Percentiles rank a stretch among this genome's conserved stretches.
phyloP scores from a whole-genome alignment of 805 yeast genomes.

The Zygoascus ofunaensis region DNA sequence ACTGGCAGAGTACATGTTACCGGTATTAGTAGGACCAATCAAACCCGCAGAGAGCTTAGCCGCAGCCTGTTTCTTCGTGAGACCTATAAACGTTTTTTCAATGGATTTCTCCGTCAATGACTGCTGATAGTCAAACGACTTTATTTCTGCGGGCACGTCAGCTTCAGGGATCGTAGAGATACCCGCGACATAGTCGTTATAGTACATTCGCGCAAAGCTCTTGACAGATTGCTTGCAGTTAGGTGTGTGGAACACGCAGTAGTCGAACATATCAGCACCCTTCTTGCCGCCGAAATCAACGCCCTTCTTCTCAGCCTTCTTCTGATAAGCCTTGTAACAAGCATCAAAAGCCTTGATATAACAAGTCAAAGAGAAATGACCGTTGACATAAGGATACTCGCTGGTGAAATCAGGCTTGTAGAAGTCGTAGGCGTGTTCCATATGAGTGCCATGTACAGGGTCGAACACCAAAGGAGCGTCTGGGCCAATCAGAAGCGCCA shows the following conservation, averaged over 20 bases:
- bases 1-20: slow-evolving; percentile 96
- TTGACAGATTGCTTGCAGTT: slow-evolving; percentile 91
- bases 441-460: slow-evolving; percentile 76
- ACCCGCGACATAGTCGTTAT: slow-evolving; percentile 74
- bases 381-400: slow-evolving; percentile 96
- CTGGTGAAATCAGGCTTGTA: slow-evolving; percentile 95
- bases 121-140: slow-evolving; percentile 57
- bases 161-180: slow-evolving; percentile 47
- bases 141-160: slow-evolving; percentile 43
- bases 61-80: slow-evolving; percentile 60
- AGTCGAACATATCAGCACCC: slow-evolving; percentile 64
- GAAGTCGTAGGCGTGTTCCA: slow-evolving; percentile 97
- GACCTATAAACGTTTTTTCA: slow-evolving; percentile 76
- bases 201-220: slow-evolving; percentile 84
- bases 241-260: slow-evolving; percentile 95
- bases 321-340: slow-evolving; percentile 74
- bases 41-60: slow-evolving; percentile 73
- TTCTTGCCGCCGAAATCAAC: slow-evolving; percentile 28
- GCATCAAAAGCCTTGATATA: slow-evolving; percentile 88
- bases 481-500: slow-evolving; percentile 91
- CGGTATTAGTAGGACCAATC: slow-evolving; percentile 88
- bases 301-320: slow-evolving; percentile 54
- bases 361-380: slow-evolving; percentile 89
- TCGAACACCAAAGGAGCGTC: slow-evolving; percentile 96
- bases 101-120: slow-evolving; percentile 70